Conservation (phyloP, 2,329 filamentous ascomycete genomes). For the Mycogone perniciosa region DNA sequence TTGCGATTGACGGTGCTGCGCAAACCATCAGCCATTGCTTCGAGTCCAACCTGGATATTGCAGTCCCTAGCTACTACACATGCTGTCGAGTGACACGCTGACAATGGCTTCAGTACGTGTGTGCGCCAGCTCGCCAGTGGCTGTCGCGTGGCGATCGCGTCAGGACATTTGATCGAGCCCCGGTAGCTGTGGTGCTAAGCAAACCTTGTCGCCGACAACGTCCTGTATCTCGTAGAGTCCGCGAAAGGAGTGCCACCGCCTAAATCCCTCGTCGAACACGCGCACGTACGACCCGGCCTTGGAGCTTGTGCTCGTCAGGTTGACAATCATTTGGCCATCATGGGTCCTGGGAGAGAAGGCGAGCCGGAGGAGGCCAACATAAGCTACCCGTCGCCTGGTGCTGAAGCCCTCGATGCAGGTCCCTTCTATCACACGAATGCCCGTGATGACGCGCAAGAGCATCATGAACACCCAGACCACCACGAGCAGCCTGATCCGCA, state of each 20-base stretch:
- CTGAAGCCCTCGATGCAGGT: conserved; percentile 37
- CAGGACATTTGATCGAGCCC: background rate
- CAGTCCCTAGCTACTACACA: conserved; percentile 1
- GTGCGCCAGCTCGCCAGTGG: conserved; percentile 11
- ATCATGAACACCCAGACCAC: conserved; percentile 21
- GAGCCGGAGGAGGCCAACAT: conserved; percentile 31
- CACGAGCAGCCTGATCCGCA: conserved; percentile 22
- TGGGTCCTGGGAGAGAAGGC: conserved; percentile 30
- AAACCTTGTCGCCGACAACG: background rate
- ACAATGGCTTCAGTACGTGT: conserved; percentile 17
- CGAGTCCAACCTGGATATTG: conserved; percentile 7
- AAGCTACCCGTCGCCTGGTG: conserved; percentile 42
- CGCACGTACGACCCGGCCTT: background rate
- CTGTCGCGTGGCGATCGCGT: conserved; percentile 11
- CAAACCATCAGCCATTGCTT: conserved; percentile 10
- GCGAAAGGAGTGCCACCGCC: background rate
- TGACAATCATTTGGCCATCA: conserved; percentile 12
- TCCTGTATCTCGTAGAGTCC: background rate
- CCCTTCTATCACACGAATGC: conserved; percentile 38
- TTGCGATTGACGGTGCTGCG: conserved; percentile 10
- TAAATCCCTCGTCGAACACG: background rate
- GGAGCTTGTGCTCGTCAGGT: background rate
- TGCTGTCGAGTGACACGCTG: conserved; percentile 15
- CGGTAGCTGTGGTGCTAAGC: background rate
- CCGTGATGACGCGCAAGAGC: conserved; percentile 28